Percentiles rank a stretch among this genome's conserved stretches.
phyloP scores from a whole-genome alignment of 352 stramenopile genomes.

The Globisporangium abappressorium region DNA sequence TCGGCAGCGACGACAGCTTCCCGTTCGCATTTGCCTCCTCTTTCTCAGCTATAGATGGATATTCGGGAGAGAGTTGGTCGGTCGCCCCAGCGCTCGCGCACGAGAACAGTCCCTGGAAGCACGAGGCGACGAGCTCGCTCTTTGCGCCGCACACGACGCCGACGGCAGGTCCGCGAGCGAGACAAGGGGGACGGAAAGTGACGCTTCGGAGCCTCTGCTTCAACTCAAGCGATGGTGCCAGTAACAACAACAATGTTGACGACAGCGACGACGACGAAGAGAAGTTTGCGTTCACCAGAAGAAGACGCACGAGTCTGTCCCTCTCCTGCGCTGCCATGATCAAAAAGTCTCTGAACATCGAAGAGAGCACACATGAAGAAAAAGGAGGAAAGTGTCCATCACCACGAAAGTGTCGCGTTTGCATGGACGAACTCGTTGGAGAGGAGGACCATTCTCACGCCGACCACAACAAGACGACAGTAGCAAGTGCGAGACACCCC shows the following conservation, averaged over 20 bases:
- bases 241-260: neutral
- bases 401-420: neutral
- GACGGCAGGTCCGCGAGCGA: neutral
- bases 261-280: conserved; percentile 2
- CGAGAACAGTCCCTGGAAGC: conserved; percentile 9
- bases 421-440: neutral
- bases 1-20: neutral
- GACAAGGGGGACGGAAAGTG: neutral
- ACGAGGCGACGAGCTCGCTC: conserved; percentile 1
- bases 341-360: neutral
- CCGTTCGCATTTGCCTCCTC: neutral
- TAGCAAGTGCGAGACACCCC: neutral
- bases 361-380: neutral
- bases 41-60: neutral
- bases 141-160: conserved; percentile 13
- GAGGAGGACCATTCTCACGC: neutral
- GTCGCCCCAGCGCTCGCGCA: conserved; percentile 4
- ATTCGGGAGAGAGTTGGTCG: neutral
- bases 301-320: conserved; percentile 6
- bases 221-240: neutral
- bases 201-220: conserved; percentile 10
- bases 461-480: neutral
- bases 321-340: neutral
- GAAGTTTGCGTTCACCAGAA: neutral
- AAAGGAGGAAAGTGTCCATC: neutral